A percentile compares a stretch with the other conserved stretches of the same genome.
phyloP scores from a whole-genome alignment of 2,329 filamentous ascomycete genomes.

The Aaosphaeria pasadenensis region DNA sequence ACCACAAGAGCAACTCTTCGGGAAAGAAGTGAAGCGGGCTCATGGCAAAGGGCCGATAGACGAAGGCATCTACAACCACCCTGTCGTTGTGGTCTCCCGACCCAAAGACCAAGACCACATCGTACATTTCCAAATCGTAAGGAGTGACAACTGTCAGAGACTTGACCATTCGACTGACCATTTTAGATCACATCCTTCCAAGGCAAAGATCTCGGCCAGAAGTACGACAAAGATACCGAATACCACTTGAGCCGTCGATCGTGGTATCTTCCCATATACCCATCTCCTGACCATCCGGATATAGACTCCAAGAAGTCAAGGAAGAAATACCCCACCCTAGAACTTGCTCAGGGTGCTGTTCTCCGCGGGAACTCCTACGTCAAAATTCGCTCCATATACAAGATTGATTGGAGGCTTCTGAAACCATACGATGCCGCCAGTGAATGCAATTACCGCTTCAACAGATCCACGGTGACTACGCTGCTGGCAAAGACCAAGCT shows the following conservation, averaged over 20 bases:
- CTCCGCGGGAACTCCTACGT: slow-evolving; percentile 33
- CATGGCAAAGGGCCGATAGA: slow-evolving; percentile 31
- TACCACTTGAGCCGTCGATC: slow-evolving; percentile 29
- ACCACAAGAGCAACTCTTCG: slow-evolving; percentile 22
- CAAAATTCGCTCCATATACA: slow-evolving; percentile 33
- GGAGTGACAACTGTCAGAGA: slow-evolving; percentile 3
- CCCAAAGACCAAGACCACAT: slow-evolving; percentile 19
- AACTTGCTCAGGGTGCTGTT: slow-evolving; percentile 15
- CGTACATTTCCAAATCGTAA: slow-evolving; percentile 36
- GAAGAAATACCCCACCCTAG: slow-evolving; percentile 28
- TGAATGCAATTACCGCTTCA: slow-evolving; percentile 15
- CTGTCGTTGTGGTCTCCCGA: slow-evolving; percentile 30
- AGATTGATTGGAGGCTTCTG: slow-evolving; percentile 27
- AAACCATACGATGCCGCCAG: slow-evolving; percentile 20
- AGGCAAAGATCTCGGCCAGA: slow-evolving; percentile 28
- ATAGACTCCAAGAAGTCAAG: slow-evolving; percentile 28
- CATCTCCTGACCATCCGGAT: slow-evolving; percentile 29
- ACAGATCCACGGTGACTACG: slow-evolving; percentile 21
- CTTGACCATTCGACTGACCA: slow-evolving; percentile 8
- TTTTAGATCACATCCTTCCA: slow-evolving; percentile 32
- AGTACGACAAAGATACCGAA: slow-evolving; percentile 30
- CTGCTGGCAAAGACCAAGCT: slow-evolving; percentile 24
- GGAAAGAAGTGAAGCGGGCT: slow-evolving; percentile 21
- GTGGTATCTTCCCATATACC: slow-evolving; percentile 33
- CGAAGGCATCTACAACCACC: slow-evolving; percentile 32